Percentiles rank a stretch among this genome's conserved stretches.
phyloP scores from a whole-genome alignment of 805 yeast genomes.

The Tetrapisispora phaffii region DNA sequence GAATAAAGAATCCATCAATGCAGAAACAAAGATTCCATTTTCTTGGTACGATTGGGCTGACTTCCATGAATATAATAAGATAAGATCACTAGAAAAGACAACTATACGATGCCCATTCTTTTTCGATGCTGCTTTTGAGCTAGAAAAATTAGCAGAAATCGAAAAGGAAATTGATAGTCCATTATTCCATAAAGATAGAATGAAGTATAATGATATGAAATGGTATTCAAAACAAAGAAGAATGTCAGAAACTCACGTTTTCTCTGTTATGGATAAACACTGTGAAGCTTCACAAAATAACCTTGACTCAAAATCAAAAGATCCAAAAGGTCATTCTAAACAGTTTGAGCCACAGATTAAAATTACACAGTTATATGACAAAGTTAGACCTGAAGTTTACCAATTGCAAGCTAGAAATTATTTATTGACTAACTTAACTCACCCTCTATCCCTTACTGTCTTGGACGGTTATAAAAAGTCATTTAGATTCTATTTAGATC shows the following conservation, averaged over 20 bases:
- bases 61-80: slow-evolving; percentile 33
- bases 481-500: slow-evolving; percentile 13
- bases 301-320: not conserved
- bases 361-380: slow-evolving; percentile 11
- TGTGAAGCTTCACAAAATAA: not conserved
- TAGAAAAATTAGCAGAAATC: slow-evolving; percentile 8
- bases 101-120: slow-evolving; percentile 17
- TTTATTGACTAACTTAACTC: slow-evolving; percentile 10
- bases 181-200: slow-evolving; percentile 16
- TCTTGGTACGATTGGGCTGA: slow-evolving; percentile 55
- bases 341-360: slow-evolving; percentile 6
- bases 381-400: slow-evolving; percentile 27
- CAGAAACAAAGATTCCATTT: slow-evolving; percentile 30
- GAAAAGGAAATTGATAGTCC: slow-evolving; percentile 18
- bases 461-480: slow-evolving; percentile 12
- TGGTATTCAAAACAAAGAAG: slow-evolving; percentile 11
- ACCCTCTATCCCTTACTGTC: slow-evolving; percentile 24
- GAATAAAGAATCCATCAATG: slow-evolving; percentile 12
- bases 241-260: slow-evolving; percentile 2
- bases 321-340: not conserved
- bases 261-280: slow-evolving; percentile 1
- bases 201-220: slow-evolving; percentile 11
- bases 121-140: slow-evolving; percentile 19
- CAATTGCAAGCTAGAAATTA: slow-evolving; percentile 23
- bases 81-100: slow-evolving; percentile 23